Evolutionary conservation across 345 rosid genomes (phyloP), one percentile per base, ranked within the genome.

Genomic region (Populus tremula): DNA sequence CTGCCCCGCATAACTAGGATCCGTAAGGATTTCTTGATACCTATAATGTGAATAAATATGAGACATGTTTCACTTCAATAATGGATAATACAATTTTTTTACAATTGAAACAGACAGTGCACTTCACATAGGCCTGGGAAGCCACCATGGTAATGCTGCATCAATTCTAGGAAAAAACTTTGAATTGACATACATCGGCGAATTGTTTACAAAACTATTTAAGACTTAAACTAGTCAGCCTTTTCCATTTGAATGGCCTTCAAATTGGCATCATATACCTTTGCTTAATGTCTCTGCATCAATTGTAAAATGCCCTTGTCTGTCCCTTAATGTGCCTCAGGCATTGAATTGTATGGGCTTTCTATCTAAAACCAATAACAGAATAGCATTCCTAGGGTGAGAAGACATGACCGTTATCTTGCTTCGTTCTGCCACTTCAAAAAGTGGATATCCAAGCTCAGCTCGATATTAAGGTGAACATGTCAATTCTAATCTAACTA

Each of bases 1-100:
- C 84, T 96, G 98, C 5, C 97, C 97, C 1, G 97, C 97, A 75
- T 94, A 94, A 84, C 99, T 96, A 50, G 98, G 99, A 80, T 94
- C 99, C 16, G 97, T 94, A 1, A 96, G 91, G 82, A 96, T 96
- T 84, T 96, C 99, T 85, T 94, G 99, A 88, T 96, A 96, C 86
- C 97, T 96, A 86, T 78, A 84, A n/a, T 20, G 74, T 36, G 73
- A 66, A 67, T 33, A 62, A 45, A 36, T 17, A 59, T 23, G 33
- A 61, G 16, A 29, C 1, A 64, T 5, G 33, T 65, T 29, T 47
- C 11, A 67, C 6, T 31, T 41, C 38, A 65, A 13, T 35, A 35
- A 77, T 16, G 38, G 69, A 67, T 66, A 25, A 76, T 27, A 5
- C 39, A 59, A 61, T 49, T 45, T 23, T 33, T 72, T 4, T 0